Conservation (phyloP, 768 basidiomycete species). For the Amanita brunnescens region DNA sequence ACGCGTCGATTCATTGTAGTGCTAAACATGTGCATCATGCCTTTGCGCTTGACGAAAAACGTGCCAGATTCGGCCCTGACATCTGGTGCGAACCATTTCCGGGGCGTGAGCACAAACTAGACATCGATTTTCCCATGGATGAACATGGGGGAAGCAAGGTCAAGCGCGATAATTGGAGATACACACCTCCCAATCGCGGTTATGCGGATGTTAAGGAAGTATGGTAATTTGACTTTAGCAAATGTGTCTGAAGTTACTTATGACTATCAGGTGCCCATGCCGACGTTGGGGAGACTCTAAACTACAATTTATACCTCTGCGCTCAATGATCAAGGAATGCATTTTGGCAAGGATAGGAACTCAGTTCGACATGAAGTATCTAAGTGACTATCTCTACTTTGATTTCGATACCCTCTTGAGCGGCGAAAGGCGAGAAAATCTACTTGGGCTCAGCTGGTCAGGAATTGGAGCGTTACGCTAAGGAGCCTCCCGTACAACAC, state of each 20-base stretch:
- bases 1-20: slow-evolving; percentile 17
- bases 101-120: slow-evolving; percentile 16
- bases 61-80: slow-evolving; percentile 17
- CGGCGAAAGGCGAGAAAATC: no score
- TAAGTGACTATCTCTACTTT: slow-evolving; percentile 13
- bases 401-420: slow-evolving; percentile 11
- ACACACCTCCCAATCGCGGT: slow-evolving; percentile 13
- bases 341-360: slow-evolving; percentile 15
- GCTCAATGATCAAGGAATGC: slow-evolving; percentile 25
- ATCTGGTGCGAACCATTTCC: slow-evolving; percentile 15
- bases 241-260: not conserved
- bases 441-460: no score
- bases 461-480: no score
- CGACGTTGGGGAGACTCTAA: slow-evolving; percentile 19
- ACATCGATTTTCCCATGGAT: slow-evolving; percentile 13
- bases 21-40: slow-evolving; percentile 17
- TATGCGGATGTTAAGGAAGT: slow-evolving; percentile 8
- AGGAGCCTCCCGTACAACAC: not conserved
- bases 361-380: slow-evolving; percentile 14
- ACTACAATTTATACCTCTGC: slow-evolving; percentile 17
- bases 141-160: not conserved
- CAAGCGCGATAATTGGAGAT: slow-evolving; percentile 15
- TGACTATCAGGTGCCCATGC: slow-evolving; percentile 14
- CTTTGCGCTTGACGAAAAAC: not conserved
- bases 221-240: not conserved